Conservation (phyloP, 2,329 filamentous ascomycete genomes). For the Claviceps arundinis region DNA sequence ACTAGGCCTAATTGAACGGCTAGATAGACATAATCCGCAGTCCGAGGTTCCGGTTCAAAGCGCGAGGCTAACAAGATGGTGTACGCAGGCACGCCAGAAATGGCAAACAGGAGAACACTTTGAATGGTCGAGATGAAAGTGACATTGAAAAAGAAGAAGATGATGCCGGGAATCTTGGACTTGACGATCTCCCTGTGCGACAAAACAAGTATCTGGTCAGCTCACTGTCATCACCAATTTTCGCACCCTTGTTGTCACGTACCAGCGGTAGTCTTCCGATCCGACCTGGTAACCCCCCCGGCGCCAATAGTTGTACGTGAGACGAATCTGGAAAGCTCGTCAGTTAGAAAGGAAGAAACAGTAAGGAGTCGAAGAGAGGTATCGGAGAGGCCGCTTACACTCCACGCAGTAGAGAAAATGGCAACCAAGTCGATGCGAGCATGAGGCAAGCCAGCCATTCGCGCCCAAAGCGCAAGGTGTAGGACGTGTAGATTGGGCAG, state of each 20-base stretch:
- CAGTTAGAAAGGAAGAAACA: neutral
- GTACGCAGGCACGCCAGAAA: constrained; percentile 69
- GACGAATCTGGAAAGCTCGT: constrained; percentile 39
- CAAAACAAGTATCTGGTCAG: constrained; percentile 2
- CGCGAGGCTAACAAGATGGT: constrained; percentile 61
- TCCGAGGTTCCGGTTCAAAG: constrained; percentile 37
- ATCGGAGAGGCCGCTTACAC: constrained; percentile 37
- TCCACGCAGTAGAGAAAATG: constrained; percentile 63
- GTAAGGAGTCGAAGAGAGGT: neutral
- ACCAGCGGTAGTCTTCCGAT: constrained; percentile 90
- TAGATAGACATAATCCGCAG: constrained; percentile 35
- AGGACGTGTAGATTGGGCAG: constrained; percentile 76
- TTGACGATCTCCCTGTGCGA: constrained; percentile 53
- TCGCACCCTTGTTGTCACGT: constrained; percentile 3
- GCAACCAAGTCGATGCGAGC: constrained; percentile 60
- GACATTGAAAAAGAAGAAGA: constrained; percentile 78
- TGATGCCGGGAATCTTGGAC: constrained; percentile 43
- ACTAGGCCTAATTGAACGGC: constrained; percentile 36
- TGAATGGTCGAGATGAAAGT: constrained; percentile 81
- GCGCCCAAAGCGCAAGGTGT: constrained; percentile 76
- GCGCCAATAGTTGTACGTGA: constrained; percentile 96
- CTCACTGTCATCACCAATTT: neutral
- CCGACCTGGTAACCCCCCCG: constrained; percentile 83
- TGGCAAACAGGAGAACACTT: constrained; percentile 64
- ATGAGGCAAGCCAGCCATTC: constrained; percentile 56